Base-by-base conservation (phyloP, 2,329 filamentous ascomycete species). In the Xylaria multiplex region DNA sequence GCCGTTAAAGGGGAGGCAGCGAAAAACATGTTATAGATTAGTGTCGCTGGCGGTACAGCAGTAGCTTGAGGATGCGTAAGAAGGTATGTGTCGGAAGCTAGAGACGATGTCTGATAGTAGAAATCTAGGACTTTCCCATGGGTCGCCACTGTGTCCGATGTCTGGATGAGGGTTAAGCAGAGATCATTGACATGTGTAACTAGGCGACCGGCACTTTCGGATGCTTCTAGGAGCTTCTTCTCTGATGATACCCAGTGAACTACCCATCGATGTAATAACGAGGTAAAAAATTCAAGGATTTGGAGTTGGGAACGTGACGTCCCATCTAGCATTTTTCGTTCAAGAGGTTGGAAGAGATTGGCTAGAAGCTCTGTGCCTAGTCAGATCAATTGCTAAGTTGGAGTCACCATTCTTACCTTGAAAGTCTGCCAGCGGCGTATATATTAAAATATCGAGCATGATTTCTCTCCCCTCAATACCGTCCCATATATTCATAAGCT, bases 1-100 rank as follows among this genome's bases (percentile, higher is more conserved):
- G 91, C 81, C 16, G 86, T 86, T 19, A 85, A 84, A 14, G 89
- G 81, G 2, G 88, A 91, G 22, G 84, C 79, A 64, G 84, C 86
- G 76, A 96, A 93, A 69, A 89, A 82, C 45, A 96, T 81, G 9
- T 84, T 84, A 78, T 96, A 96, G 24, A 94, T 83, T 9, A 93
- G 84, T 3, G 86, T 81, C 1, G 88, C 83, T 0, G 90, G 84
- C 0, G 92, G 93, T 22, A 93, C 85, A 62, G 88, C 84, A 69
- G 95, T 88, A 30, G 46, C 64, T 27, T 88, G 87, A 46, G 93
- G 83, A 65, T 83, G 81, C 9, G 80, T 78, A 55, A 86, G 83
- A 9, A 88, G 77, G 1, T 77, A 71, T 49, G 79, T 79, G 49
- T 88, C 80, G 2, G 84, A 83, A 64, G 89, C 84, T 24, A 91